Evolutionary conservation across 1,284 basidiomycete species (phyloP).

Genomic region (Cryptococcus sp.): DNA sequence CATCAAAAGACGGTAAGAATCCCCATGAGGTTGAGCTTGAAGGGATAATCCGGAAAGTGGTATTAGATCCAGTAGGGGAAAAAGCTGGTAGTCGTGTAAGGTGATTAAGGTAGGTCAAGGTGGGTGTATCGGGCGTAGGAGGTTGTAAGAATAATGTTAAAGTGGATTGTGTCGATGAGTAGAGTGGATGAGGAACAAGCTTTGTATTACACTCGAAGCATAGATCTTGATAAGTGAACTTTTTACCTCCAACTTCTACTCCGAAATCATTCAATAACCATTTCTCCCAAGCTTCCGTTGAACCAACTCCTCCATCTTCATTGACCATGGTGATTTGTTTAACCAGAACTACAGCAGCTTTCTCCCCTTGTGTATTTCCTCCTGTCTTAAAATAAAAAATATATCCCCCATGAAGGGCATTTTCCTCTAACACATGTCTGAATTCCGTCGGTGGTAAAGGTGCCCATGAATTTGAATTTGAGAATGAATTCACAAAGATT

Average conservation of each 20-base stretch:
- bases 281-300: conserved; percentile 32
- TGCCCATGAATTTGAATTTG: conserved; percentile 27
- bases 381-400: conserved; percentile 28
- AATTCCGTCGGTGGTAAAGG: conserved; percentile 32
- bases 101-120: conserved; percentile 55
- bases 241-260: conserved; percentile 30
- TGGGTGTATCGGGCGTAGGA: conserved; percentile 52
- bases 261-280: conserved; percentile 37
- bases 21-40: conserved; percentile 26
- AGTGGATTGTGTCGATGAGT: conserved; percentile 30
- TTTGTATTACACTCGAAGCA: conserved; percentile 29
- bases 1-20: conserved; percentile 37
- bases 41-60: conserved; percentile 32
- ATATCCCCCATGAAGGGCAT: conserved; percentile 39
- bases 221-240: conserved; percentile 38
- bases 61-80: conserved; percentile 22
- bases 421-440: conserved; percentile 31
- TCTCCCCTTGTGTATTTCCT: conserved; percentile 37
- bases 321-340: conserved; percentile 43
- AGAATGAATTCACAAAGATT: conserved; percentile 10
- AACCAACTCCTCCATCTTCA: conserved; percentile 18
- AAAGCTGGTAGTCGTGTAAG: conserved; percentile 49
- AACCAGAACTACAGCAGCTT: conserved; percentile 38
- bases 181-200: conserved; percentile 33
- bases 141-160: conserved; percentile 38